Evolutionary conservation across 257 asterid species (phyloP).

Genomic region (Solanum medicagineum): DNA sequence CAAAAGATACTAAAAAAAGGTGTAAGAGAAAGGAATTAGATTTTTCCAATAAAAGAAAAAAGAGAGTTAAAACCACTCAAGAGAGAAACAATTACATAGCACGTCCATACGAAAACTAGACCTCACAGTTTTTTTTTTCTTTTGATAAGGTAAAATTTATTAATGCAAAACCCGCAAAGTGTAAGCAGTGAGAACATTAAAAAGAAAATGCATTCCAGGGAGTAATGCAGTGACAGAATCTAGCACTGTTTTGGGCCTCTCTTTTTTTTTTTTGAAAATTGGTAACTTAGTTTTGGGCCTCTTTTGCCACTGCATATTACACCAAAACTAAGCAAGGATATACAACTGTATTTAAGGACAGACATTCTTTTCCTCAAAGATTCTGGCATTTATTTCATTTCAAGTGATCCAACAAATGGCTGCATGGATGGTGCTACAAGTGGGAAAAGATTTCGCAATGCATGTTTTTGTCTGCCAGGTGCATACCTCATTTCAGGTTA

Average conservation of each 20-base stretch:
- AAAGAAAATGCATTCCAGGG: background rate
- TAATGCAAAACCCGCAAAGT: background rate
- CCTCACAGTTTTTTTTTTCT: background rate
- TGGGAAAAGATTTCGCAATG: background rate
- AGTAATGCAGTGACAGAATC: background rate
- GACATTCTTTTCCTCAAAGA: background rate
- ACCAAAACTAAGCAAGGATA: background rate
- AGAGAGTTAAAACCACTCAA: background rate
- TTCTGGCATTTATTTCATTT: background rate
- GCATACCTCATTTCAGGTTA: background rate
- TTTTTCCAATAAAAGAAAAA: background rate
- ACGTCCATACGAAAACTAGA: background rate
- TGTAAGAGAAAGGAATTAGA: background rate
- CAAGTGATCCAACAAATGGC: background rate
- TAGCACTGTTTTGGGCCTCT: background rate
- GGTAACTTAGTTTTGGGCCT: background rate
- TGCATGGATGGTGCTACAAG: background rate
- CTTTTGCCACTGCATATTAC: background rate
- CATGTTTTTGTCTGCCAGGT: background rate
- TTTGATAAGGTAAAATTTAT: background rate
- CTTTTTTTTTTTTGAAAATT: too few relatives aligned
- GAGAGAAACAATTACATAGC: background rate
- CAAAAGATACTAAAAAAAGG: background rate
- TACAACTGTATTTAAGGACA: background rate
- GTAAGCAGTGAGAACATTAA: background rate